These are phyloP conservation scores for Neoboletus brunneissimus DNA, from an alignment of 768 basidiomycete genomes.

Conservation along the genomic window DNA sequence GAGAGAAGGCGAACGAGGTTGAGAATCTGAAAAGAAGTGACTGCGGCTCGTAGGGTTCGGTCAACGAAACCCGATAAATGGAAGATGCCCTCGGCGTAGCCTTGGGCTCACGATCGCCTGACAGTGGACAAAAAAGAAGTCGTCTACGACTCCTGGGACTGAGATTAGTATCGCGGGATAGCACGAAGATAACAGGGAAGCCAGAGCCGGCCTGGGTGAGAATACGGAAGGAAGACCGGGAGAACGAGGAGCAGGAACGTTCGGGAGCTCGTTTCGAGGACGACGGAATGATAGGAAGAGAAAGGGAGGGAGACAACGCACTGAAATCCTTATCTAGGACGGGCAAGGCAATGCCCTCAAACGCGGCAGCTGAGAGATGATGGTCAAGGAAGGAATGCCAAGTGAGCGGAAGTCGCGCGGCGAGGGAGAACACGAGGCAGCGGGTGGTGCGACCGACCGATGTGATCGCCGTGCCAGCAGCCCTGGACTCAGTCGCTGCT, in stretches of 20 bases:
- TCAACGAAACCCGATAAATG: slow-evolving; percentile 23
- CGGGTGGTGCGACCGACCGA: slow-evolving; percentile 1
- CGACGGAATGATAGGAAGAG: not conserved
- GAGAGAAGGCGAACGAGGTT: not conserved
- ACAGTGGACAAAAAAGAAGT: not conserved
- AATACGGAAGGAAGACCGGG: not conserved
- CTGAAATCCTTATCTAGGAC: slow-evolving; percentile 13
- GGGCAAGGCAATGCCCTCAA: not conserved
- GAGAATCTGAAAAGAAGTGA: slow-evolving; percentile 14
- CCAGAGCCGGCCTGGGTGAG: not conserved
- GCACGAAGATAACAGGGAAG: slow-evolving; percentile 8
- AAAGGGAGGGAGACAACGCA: not conserved
- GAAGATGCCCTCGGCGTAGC: slow-evolving; percentile 17
- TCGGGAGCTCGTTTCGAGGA: not conserved
- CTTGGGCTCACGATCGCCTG: slow-evolving; percentile 12
- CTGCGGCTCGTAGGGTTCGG: slow-evolving; percentile 14
- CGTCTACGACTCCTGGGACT: slow-evolving; percentile 8
- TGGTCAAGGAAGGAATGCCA: not conserved
- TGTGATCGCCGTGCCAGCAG: slow-evolving; percentile 1
- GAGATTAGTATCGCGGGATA: slow-evolving; percentile 9
- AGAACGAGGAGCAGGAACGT: not conserved
- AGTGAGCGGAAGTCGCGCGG: slow-evolving; percentile 10
- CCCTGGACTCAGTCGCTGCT: no score
- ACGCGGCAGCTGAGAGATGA: not conserved
- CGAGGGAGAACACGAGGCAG: slow-evolving; percentile 20